Evolutionary conservation across 768 basidiomycete species (phyloP).

Genomic region (Serendipita vermifera): DNA sequence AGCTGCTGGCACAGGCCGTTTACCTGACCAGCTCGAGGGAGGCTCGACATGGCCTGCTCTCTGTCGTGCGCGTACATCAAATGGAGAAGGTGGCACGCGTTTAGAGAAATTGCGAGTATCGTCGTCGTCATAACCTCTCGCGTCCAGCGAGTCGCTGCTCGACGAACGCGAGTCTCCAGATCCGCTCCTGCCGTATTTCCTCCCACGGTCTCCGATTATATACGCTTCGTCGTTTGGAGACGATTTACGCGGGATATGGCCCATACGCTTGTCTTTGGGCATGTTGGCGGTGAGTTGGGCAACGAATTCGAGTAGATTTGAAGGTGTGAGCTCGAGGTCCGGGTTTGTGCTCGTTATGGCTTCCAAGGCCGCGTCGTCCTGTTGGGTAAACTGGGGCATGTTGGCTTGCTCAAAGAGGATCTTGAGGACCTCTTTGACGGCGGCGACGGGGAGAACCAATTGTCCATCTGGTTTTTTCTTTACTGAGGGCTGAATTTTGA

Average conservation of each 20-base stretch:
- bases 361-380: conserved; percentile 51
- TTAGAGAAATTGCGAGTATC: not conserved
- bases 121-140: not conserved
- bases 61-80: conserved; percentile 58
- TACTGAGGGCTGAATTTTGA: conserved; percentile 41
- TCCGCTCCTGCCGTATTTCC: not conserved
- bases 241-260: not conserved
- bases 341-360: conserved; percentile 44
- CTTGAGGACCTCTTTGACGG: conserved; percentile 56
- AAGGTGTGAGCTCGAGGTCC: conserved; percentile 54
- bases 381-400: conserved; percentile 46
- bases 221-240: conserved; percentile 4
- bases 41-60: conserved; percentile 54
- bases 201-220: not conserved
- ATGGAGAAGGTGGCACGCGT: conserved; percentile 32
- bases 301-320: conserved; percentile 47
- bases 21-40: conserved; percentile 60
- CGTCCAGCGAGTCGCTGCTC: not conserved
- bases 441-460: conserved; percentile 50
- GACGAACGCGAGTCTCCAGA: conserved; percentile 5
- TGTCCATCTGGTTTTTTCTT: conserved; percentile 28
- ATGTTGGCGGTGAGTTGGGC: conserved; percentile 27
- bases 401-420: conserved; percentile 46
- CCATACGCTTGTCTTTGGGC: not conserved
- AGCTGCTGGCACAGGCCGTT: conserved; percentile 51